Evolutionary conservation across 2,329 filamentous ascomycete species (phyloP).

Genomic region (Madurella mycetomatis): DNA sequence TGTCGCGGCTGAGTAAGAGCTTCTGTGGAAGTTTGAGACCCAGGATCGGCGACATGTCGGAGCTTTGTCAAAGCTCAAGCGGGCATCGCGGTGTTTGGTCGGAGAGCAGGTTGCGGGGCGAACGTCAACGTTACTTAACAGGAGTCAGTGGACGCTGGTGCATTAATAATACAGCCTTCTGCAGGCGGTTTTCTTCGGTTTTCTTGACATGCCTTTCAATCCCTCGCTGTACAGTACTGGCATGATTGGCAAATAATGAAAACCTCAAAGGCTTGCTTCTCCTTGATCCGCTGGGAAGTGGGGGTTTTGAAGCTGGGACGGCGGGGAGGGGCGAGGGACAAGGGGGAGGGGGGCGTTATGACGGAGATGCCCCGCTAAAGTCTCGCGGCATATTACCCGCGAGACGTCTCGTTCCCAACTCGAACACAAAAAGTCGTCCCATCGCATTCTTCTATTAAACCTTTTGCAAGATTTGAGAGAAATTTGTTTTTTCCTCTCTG

Average conservation of each 20-base stretch:
- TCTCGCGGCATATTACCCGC: conserved; percentile 13
- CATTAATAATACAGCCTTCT: not conserved
- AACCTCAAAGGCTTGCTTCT: not conserved
- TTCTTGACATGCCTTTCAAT: not conserved
- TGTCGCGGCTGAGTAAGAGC: conserved; percentile 17
- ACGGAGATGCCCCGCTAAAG: conserved; percentile 12
- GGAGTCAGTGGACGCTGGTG: no score
- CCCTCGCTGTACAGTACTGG: not conserved
- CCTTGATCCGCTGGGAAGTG: not conserved
- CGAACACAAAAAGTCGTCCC: not conserved
- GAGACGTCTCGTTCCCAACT: conserved; percentile 6
- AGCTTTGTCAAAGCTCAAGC: not conserved
- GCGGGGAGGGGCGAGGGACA: conserved; percentile 1
- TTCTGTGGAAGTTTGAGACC: not conserved
- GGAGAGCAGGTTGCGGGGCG: not conserved
- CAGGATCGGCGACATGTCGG: conserved; percentile 5
- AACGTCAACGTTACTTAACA: no score
- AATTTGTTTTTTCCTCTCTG: not conserved
- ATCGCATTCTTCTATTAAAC: conserved; percentile 3
- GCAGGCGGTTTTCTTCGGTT: not conserved
- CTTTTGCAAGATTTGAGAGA: not conserved
- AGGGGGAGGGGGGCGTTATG: conserved; percentile 4
- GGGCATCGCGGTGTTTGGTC: not conserved
- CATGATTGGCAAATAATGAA: not conserved
- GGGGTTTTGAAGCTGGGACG: not conserved